phyloP scores from a whole-genome alignment of 768 basidiomycete species.

The Chalciporus chontae region DNA sequence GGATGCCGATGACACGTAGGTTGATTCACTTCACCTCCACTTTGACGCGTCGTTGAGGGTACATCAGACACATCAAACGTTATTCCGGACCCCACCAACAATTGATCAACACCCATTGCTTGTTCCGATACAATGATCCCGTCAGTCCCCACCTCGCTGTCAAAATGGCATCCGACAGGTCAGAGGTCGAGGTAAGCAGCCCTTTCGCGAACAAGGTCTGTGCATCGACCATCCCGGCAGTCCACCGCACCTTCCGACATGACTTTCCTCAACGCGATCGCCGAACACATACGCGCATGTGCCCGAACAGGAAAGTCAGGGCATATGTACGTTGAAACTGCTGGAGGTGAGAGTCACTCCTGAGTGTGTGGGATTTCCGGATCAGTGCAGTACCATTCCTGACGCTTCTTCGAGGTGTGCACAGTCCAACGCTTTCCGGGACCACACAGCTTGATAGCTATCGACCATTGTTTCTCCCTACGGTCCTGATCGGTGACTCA shows the following conservation, averaged over 20 bases:
- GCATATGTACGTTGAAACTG: conserved; percentile 88
- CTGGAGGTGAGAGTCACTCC: conserved; percentile 72
- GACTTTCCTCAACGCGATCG: conserved; percentile 61
- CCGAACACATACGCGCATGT: conserved; percentile 55
- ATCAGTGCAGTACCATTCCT: neutral
- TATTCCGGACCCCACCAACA: conserved; percentile 40
- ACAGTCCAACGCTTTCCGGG: conserved; percentile 83
- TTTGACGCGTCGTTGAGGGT: neutral
- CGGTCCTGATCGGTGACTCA: conserved; percentile 82
- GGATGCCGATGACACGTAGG: conserved; percentile 84
- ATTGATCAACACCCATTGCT: conserved; percentile 59
- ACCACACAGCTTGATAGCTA: conserved; percentile 83
- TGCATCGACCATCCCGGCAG: conserved; percentile 19
- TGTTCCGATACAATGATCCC: conserved; percentile 83
- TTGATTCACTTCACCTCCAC: conserved; percentile 1
- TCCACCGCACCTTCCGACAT: conserved; percentile 52
- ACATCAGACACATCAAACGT: conserved; percentile 60
- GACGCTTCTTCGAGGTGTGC: conserved; percentile 60
- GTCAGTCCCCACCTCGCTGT: conserved; percentile 93
- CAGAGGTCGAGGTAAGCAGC: conserved; percentile 28
- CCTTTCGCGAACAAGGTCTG: neutral
- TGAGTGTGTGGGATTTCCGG: conserved; percentile 6
- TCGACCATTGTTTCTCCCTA: conserved; percentile 83
- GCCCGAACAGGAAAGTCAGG: conserved; percentile 36
- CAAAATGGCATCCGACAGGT: conserved; percentile 38